Percentiles rank a stretch among this genome's conserved stretches.
These are phyloP conservation scores for Neohortaea acidophila DNA, from an alignment of 495 filamentous ascomycete species.

Conservation along the genomic window DNA sequence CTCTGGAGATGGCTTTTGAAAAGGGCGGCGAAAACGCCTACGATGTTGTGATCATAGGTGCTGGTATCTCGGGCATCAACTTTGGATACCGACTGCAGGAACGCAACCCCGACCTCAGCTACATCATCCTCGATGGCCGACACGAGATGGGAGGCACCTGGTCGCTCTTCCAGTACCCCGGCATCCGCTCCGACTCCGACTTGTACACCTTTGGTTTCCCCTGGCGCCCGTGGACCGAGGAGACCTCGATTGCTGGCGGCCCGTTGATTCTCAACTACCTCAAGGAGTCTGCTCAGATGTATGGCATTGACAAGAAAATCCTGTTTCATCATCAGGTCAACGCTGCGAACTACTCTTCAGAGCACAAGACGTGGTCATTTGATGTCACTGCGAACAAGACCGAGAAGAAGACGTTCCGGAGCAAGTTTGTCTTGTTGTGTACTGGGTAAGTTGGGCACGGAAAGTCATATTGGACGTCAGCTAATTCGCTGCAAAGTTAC, in stretches of 20 bases:
- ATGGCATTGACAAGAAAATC: constrained; percentile 49
- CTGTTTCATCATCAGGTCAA: constrained; percentile 42
- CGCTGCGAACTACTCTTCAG: constrained; percentile 43
- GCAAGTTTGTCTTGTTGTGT: constrained; percentile 44
- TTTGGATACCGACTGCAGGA: constrained; percentile 52
- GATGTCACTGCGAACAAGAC: constrained; percentile 34
- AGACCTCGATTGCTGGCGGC: constrained; percentile 46
- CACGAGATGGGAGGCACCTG: constrained; percentile 51
- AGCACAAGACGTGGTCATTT: constrained; percentile 46
- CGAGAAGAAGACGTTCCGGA: constrained; percentile 30
- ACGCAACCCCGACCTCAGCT: constrained; percentile 38
- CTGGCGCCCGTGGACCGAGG: constrained; percentile 50
- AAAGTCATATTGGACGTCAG: too few species aligned
- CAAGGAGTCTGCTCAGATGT: constrained; percentile 38
- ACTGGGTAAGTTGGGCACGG: too few species aligned
- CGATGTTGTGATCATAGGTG: constrained; percentile 57
- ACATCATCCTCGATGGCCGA: constrained; percentile 48
- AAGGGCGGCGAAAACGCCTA: constrained; percentile 18
- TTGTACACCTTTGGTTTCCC: constrained; percentile 52
- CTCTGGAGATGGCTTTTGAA: background rate
- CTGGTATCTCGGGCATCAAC: constrained; percentile 66
- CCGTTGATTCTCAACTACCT: constrained; percentile 47
- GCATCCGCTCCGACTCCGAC: constrained; percentile 49
- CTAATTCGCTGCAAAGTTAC: too few species aligned
- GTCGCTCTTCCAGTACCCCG: constrained; percentile 58